Percentiles rank a stretch among this genome's conserved stretches.
Evolutionary conservation across 768 basidiomycete species (phyloP).

Genomic region (Coprinopsis cinerea): DNA sequence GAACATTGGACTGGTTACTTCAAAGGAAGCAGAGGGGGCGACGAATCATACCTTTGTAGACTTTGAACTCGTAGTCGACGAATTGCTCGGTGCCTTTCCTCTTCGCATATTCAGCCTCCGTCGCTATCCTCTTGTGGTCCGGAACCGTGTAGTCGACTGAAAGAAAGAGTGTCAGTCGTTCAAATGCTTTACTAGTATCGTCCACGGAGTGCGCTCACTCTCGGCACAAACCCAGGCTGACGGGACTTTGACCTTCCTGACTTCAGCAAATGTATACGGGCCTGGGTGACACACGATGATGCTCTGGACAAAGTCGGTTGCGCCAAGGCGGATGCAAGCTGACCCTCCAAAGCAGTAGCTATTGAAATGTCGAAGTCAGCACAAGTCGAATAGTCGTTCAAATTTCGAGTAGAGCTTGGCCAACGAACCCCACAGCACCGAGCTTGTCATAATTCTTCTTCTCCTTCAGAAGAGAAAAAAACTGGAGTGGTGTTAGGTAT

Average conservation of each 20-base stretch:
- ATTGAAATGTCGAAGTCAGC: neutral
- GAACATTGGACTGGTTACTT: neutral
- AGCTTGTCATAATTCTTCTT: slow-evolving; percentile 35
- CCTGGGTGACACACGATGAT: slow-evolving; percentile 40
- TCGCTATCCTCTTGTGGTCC: slow-evolving; percentile 21
- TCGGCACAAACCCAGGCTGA: slow-evolving; percentile 36
- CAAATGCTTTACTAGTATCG: neutral
- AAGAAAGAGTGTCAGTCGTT: neutral
- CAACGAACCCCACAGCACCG: slow-evolving; percentile 31
- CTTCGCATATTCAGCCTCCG: slow-evolving; percentile 30
- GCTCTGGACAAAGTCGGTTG: slow-evolving; percentile 30
- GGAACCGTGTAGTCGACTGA: slow-evolving; percentile 36
- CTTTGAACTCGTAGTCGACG: slow-evolving; percentile 40
- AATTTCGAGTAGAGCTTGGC: neutral
- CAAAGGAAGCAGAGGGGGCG: neutral
- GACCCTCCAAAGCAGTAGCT: slow-evolving; percentile 43
- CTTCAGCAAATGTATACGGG: slow-evolving; percentile 24
- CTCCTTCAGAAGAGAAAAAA: slow-evolving; percentile 26
- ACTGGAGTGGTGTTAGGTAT: slow-evolving; percentile 17
- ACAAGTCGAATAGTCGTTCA: neutral
- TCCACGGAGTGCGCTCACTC: slow-evolving; percentile 20
- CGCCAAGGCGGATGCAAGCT: slow-evolving; percentile 30
- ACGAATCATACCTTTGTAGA: slow-evolving; percentile 33
- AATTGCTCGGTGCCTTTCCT: slow-evolving; percentile 30
- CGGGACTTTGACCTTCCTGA: slow-evolving; percentile 33